Conservation (phyloP, 2,329 filamentous ascomycete genomes). For the Penicillium corylophilum region DNA sequence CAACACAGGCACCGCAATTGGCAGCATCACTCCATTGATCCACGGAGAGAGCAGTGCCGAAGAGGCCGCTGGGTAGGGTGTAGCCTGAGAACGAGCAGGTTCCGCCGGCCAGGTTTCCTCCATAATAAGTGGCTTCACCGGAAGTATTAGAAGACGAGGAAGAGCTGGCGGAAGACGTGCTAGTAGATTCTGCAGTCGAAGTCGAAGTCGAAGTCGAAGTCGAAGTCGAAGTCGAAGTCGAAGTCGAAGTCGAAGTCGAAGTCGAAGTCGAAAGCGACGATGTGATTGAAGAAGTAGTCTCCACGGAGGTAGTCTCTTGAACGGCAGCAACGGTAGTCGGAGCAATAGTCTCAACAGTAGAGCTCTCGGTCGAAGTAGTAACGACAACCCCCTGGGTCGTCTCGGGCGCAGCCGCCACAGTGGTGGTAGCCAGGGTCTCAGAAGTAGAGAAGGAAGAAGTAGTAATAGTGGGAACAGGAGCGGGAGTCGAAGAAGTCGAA, state of each 20-base stretch:
- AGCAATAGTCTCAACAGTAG: background rate
- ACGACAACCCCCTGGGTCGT: constrained; percentile 1
- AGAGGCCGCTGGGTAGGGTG: constrained; percentile 57
- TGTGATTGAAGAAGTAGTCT: background rate
- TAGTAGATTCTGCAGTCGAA: constrained; percentile 1
- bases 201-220: background rate
- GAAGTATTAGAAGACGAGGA: constrained; percentile 24
- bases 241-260: background rate
- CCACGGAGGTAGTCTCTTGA: background rate
- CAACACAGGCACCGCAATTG: constrained; percentile 62
- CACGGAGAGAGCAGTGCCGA: constrained; percentile 60
- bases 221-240: background rate
- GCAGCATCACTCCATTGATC: constrained; percentile 55
- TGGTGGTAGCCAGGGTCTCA: background rate
- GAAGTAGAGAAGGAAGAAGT: constrained; percentile 6
- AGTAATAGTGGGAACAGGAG: background rate
- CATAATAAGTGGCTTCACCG: constrained; percentile 54
- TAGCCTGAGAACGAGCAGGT: constrained; percentile 64
- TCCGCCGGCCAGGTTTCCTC: constrained; percentile 58
- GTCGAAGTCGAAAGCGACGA: background rate
- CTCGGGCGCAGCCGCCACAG: background rate
- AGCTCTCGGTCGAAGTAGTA: constrained; percentile 6
- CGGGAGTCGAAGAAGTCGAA: background rate
- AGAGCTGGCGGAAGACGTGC: constrained; percentile 7
- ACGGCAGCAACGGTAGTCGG: constrained; percentile 1